Percentiles rank a stretch among this genome's conserved stretches.
Evolutionary conservation across 352 stramenopile species (phyloP).

Genomic region (Aphanomyces euteiches): DNA sequence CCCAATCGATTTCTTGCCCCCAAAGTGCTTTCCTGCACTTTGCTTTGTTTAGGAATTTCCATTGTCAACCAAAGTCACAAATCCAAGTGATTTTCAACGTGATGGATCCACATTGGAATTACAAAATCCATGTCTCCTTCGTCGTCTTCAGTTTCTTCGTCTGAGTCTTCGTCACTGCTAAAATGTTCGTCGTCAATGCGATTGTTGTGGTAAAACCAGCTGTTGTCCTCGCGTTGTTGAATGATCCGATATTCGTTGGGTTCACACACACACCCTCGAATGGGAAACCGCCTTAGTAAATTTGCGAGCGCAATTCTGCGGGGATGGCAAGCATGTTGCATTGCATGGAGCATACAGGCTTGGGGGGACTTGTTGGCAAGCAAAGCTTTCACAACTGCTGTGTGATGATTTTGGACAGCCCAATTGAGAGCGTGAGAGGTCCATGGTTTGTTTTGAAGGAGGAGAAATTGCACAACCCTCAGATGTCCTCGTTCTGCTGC

Average conservation of each 20-base stretch:
- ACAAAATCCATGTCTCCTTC: neutral
- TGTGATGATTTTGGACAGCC: constrained; percentile 5
- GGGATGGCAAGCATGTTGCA: neutral
- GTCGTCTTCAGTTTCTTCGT: neutral
- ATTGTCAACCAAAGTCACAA: no score
- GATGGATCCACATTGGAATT: no score
- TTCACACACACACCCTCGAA: neutral
- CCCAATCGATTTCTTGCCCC: no score
- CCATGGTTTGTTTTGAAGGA: constrained; percentile 15
- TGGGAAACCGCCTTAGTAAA: neutral
- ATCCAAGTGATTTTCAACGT: no score
- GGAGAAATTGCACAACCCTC: constrained; percentile 32
- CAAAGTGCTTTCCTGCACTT: no score
- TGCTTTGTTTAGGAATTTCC: no score
- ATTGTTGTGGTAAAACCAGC: neutral
- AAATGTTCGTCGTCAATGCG: neutral
- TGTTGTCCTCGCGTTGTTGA: neutral
- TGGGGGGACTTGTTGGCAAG: neutral
- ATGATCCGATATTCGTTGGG: neutral
- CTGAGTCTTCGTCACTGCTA: neutral
- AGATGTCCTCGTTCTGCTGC: constrained; percentile 34
- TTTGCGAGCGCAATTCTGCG: neutral
- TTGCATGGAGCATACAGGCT: constrained; percentile 3
- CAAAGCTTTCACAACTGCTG: neutral
- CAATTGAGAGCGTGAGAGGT: neutral